These are phyloP conservation scores for Wickerhamiella kurtzmanii DNA, from an alignment of 805 yeast species.

Conservation along the genomic window DNA sequence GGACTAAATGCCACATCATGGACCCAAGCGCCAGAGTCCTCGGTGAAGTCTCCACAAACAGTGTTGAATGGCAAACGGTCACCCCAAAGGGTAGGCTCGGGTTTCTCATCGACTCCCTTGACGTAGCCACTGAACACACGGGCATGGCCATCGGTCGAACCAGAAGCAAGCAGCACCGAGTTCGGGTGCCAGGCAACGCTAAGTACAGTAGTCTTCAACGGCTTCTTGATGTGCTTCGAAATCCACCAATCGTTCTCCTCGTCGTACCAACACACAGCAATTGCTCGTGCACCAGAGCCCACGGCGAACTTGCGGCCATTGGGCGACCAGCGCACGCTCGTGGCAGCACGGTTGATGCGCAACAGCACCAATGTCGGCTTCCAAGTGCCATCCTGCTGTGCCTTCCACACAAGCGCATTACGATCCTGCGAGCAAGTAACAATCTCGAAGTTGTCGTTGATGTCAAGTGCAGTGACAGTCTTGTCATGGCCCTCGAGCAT, in stretches of 20 bases:
- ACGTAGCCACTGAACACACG: constrained; percentile 80
- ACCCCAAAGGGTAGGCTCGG: constrained; percentile 81
- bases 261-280: constrained; percentile 94
- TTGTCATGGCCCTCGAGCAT: constrained; percentile 50
- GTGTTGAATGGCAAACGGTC: constrained; percentile 90
- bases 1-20: constrained; percentile 84
- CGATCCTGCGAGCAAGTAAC: constrained; percentile 97
- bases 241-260: constrained; percentile 99
- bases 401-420: constrained; percentile 94
- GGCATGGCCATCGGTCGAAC: constrained; percentile 87
- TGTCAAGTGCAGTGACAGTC: constrained; percentile 86
- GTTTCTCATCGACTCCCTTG: constrained; percentile 78
- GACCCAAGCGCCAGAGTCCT: constrained; percentile 73
- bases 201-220: constrained; percentile 77
- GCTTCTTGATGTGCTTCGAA: constrained; percentile 90
- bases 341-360: constrained; percentile 91
- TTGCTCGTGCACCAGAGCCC: constrained; percentile 85
- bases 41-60: constrained; percentile 64
- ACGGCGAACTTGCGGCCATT: constrained; percentile 92
- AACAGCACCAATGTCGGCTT: constrained; percentile 86
- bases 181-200: constrained; percentile 89
- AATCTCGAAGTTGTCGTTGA: constrained; percentile 65
- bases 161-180: constrained; percentile 72
- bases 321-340: constrained; percentile 90
- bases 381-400: constrained; percentile 43